Percentiles rank a stretch among this genome's conserved stretches.
These are phyloP conservation scores for Trichoderma sp. DNA, from an alignment of 2,329 filamentous ascomycete genomes.

Conservation along the genomic window DNA sequence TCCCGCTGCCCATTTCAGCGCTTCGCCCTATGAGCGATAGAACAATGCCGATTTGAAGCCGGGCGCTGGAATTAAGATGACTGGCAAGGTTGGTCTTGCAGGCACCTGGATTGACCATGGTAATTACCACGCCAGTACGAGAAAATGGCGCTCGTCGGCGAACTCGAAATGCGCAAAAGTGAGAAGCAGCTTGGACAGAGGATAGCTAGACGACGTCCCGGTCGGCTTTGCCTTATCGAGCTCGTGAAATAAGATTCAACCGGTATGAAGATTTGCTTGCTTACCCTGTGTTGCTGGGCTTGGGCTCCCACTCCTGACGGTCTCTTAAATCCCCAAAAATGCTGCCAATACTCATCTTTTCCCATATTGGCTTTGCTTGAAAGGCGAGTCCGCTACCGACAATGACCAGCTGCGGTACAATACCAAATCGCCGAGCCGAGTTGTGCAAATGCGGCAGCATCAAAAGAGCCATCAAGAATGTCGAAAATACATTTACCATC, in stretches of 20 bases:
- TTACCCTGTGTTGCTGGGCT: not conserved
- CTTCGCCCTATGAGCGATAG: slow-evolving; percentile 24
- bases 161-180: slow-evolving; percentile 34
- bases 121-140: slow-evolving; percentile 36
- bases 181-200: slow-evolving; percentile 35
- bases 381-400: slow-evolving; percentile 30
- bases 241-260: not conserved
- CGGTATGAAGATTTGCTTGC: too few relatives aligned
- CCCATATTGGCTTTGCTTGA: not conserved
- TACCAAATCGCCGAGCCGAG: slow-evolving; percentile 39
- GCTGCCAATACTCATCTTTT: not conserved
- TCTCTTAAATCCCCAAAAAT: not conserved
- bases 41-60: not conserved
- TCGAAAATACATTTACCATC: slow-evolving; percentile 51
- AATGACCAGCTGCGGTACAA: slow-evolving; percentile 41
- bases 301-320: not conserved
- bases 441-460: slow-evolving; percentile 46
- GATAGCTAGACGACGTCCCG: slow-evolving; percentile 25
- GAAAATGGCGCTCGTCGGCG: slow-evolving; percentile 31
- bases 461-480: slow-evolving; percentile 47
- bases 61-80: not conserved
- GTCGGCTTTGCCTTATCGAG: not conserved
- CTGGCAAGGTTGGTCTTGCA: slow-evolving; percentile 25
- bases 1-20: slow-evolving; percentile 36
- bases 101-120: slow-evolving; percentile 35